A percentile compares a stretch with the other conserved stretches of the same genome.
phyloP scores from a whole-genome alignment of 2,329 filamentous ascomycete genomes.

The Xylaria sp. region DNA sequence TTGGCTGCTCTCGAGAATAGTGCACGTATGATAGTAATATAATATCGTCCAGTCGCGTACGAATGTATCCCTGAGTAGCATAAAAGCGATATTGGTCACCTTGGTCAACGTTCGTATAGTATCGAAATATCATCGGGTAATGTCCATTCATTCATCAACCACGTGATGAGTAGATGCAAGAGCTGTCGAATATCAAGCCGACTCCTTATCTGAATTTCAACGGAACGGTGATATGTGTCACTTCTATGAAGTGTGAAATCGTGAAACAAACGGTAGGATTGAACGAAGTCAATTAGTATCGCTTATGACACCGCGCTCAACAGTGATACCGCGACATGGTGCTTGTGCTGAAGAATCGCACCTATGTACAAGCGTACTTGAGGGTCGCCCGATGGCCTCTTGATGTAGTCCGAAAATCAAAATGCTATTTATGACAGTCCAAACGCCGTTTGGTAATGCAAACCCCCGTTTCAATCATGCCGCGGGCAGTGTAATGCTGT shows the following conservation, averaged over 20 bases:
- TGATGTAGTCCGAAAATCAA: slow-evolving; percentile 32
- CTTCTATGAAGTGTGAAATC: not conserved
- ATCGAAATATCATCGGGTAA: not conserved
- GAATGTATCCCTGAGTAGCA: not conserved
- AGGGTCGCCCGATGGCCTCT: slow-evolving; percentile 34
- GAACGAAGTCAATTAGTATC: slow-evolving; percentile 33
- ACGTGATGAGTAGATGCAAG: not conserved
- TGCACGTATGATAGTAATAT: not conserved
- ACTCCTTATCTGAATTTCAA: no score
- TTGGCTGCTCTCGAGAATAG: no score
- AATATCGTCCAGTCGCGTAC: not conserved
- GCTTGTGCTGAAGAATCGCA: slow-evolving; percentile 23
- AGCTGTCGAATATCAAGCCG: not conserved
- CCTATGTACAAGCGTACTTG: slow-evolving; percentile 32
- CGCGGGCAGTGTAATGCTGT: slow-evolving; percentile 42
- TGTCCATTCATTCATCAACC: not conserved
- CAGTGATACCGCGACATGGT: slow-evolving; percentile 11
- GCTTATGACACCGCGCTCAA: slow-evolving; percentile 18
- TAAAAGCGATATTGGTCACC: not conserved
- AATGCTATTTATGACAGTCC: slow-evolving; percentile 38
- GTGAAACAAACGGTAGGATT: slow-evolving; percentile 4
- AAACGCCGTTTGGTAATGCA: slow-evolving; percentile 41
- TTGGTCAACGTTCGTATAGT: not conserved
- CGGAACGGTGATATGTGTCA: slow-evolving; percentile 9
- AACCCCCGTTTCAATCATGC: slow-evolving; percentile 36